Evolutionary conservation across 805 yeast species (phyloP).

Genomic region (Clavispora fructus): DNA sequence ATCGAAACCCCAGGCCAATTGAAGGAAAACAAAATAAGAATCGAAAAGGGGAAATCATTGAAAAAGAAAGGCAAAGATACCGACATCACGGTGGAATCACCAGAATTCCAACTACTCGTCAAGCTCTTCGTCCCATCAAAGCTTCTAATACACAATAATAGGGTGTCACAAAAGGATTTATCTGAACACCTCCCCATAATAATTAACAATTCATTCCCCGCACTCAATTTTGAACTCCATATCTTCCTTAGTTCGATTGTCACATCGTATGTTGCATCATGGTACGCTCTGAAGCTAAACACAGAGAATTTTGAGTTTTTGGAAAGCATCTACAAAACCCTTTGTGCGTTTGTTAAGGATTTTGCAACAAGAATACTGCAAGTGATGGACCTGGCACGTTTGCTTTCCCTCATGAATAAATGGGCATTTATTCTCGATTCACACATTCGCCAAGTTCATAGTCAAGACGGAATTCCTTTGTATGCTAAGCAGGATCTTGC

Average conservation of each 20-base stretch:
- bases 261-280: constrained; percentile 13
- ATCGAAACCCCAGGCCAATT: constrained; percentile 1
- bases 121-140: constrained; percentile 31
- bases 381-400: constrained; percentile 10
- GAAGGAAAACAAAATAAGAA: constrained; percentile 10
- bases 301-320: constrained; percentile 14
- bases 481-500: neutral
- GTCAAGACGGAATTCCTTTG: constrained; percentile 4
- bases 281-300: constrained; percentile 14
- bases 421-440: constrained; percentile 9
- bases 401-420: constrained; percentile 20
- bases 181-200: constrained; percentile 24
- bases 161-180: constrained; percentile 22
- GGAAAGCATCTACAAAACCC: constrained; percentile 6
- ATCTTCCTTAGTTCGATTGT: constrained; percentile 30
- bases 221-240: constrained; percentile 32
- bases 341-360: constrained; percentile 11
- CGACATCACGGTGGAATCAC: constrained; percentile 45
- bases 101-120: constrained; percentile 32
- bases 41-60: constrained; percentile 3
- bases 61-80: constrained; percentile 9
- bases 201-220: constrained; percentile 16
- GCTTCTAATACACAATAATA: constrained; percentile 25
- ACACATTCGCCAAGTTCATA: constrained; percentile 6
- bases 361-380: constrained; percentile 8